Base-by-base conservation (phyloP, 805 yeast species). In the Nakazawaea molendinolei region DNA sequence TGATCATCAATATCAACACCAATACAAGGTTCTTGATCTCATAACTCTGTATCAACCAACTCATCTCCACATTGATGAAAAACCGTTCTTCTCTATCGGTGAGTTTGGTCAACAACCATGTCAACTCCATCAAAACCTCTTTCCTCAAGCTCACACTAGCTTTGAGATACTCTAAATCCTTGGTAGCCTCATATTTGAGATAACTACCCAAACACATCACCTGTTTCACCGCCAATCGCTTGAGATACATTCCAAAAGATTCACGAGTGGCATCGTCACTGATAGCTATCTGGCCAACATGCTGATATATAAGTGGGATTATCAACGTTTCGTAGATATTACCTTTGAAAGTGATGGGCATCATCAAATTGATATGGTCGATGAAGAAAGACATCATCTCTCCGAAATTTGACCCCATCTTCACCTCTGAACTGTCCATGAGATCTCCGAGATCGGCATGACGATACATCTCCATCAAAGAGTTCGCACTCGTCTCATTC, bases 11-110 rank as follows among this genome's bases (percentile, higher is more conserved):
- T 4, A 65, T 46, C 5, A 67, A 51, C 4, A 58, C 58, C 9
- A 67, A 37, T 5, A 67, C 44, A n/a, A 67, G 44, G 16, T 40
- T 39, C 17, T 40, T 33, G 15, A 40, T 33, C 20, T 38, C 41
- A 22, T 30, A 38, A 14, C 16, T 29, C 14, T n/a, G 9, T 7
- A 38, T 33, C 17, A 38, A 25, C 14, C 10, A 23, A 16, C 33
- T 28, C 31, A 38, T 13, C 15, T 53, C 48, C 29, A 57, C 60
- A 42, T 65, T 65, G 17, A 52, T 58, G 12, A 36, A 24, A 19
- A 44, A 46, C 10, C 48, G 44, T 12, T 48, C 50, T 33, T 63
- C 68, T 35, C 58, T 64, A 36, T 63, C 63, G 44, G 66, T 71
- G 35, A 47, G 53, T 39, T 62, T 61, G 14, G 64, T 38, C n/a